Conservation (phyloP, 495 filamentous ascomycete genomes). For the Tricharina praecox region DNA sequence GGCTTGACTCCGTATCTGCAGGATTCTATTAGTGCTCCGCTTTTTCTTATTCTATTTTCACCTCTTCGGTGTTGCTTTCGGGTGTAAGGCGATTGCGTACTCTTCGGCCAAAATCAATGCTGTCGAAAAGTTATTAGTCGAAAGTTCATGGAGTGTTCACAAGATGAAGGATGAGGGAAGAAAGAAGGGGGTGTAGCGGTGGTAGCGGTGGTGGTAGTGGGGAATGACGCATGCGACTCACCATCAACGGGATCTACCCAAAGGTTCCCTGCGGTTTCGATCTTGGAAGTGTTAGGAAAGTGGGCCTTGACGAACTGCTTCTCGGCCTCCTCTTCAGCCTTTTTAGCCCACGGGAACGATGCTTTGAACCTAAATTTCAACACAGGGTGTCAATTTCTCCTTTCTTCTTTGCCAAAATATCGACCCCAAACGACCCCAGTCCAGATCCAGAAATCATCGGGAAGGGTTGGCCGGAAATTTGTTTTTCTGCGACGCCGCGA, state of each 20-base stretch:
- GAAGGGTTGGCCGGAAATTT: too few species aligned
- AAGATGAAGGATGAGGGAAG: too few species aligned
- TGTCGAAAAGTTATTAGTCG: slow-evolving; percentile 26
- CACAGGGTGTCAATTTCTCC: slow-evolving; percentile 14
- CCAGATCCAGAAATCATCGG: too few species aligned
- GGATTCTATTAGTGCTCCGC: slow-evolving; percentile 13
- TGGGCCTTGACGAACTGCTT: slow-evolving; percentile 64
- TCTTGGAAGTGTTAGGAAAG: slow-evolving; percentile 56
- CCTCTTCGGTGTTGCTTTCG: too few species aligned
- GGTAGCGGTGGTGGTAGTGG: too few species aligned
- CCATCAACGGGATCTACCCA: slow-evolving; percentile 79
- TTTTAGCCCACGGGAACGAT: slow-evolving; percentile 80
- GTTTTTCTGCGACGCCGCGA: too few species aligned
- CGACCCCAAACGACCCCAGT: too few species aligned
- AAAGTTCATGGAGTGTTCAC: background rate
- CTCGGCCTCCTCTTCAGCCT: slow-evolving; percentile 69
- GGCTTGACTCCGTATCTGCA: slow-evolving; percentile 48
- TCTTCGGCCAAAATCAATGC: slow-evolving; percentile 74
- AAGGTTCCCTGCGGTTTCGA: slow-evolving; percentile 91
- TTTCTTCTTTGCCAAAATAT: too few species aligned
- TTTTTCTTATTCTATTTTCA: too few species aligned
- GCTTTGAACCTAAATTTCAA: slow-evolving; percentile 56
- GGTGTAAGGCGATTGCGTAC: slow-evolving; percentile 29
- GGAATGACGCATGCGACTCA: slow-evolving; percentile 30
- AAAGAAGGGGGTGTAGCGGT: too few species aligned